These are phyloP conservation scores for Gelatoporia subvermispora DNA, from an alignment of 768 basidiomycete genomes.

Conservation along the genomic window DNA sequence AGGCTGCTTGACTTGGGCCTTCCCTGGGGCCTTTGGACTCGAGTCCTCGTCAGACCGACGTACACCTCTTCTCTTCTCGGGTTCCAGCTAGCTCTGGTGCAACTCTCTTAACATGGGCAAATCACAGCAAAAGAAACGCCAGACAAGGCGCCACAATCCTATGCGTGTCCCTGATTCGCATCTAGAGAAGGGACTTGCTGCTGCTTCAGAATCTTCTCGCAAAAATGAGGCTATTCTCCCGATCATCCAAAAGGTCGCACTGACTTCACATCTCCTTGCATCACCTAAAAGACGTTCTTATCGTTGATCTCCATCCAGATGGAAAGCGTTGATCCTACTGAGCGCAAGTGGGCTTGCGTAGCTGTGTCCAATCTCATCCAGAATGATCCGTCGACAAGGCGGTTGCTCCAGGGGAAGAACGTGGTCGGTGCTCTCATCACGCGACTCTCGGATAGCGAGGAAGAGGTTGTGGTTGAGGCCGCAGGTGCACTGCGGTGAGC, in stretches of 20 bases:
- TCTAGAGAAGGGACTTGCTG: conserved; percentile 74
- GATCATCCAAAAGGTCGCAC: conserved; percentile 79
- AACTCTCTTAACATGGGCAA: conserved; percentile 67
- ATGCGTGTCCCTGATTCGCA: conserved; percentile 92
- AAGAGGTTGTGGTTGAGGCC: conserved; percentile 89
- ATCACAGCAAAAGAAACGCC: conserved; percentile 74
- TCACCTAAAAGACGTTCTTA: not conserved
- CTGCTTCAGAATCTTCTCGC: conserved; percentile 66
- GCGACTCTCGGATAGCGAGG: conserved; percentile 82
- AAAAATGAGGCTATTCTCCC: conserved; percentile 81
- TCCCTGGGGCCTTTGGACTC: too few relatives aligned
- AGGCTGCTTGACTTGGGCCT: too few relatives aligned
- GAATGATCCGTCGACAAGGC: conserved; percentile 88
- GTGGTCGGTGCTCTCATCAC: conserved; percentile 83
- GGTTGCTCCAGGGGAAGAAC: conserved; percentile 87
- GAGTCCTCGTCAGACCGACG: too few relatives aligned
- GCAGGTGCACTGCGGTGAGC: conserved; percentile 76
- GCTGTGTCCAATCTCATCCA: conserved; percentile 94
- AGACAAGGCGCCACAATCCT: conserved; percentile 87
- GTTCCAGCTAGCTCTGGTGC: not conserved
- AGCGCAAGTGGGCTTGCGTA: conserved; percentile 94
- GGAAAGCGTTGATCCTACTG: conserved; percentile 67
- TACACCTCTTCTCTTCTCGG: not conserved
- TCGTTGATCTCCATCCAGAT: conserved; percentile 42
- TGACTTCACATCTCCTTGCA: not conserved